These are phyloP conservation scores for Paecilomyces formosus DNA, from an alignment of 2,329 filamentous ascomycete species.

Conservation along the genomic window DNA sequence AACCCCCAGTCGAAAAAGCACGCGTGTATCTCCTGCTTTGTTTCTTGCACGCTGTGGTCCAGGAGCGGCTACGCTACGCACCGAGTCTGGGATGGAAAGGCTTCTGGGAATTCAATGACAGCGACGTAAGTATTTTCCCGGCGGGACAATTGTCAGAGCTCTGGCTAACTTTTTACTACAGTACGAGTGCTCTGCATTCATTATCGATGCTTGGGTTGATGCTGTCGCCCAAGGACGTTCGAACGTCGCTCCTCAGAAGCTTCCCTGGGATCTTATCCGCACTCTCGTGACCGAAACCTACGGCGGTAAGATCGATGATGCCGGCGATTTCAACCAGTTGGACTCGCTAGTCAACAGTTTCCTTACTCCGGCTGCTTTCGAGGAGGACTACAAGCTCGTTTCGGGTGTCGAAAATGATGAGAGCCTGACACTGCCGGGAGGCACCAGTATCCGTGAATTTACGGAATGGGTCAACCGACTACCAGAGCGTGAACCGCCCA, in stretches of 20 bases:
- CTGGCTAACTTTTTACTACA: slow-evolving; percentile 31
- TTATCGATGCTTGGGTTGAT: slow-evolving; percentile 93
- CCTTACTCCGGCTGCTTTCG: slow-evolving; percentile 82
- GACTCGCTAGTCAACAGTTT: slow-evolving; percentile 65
- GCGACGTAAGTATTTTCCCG: slow-evolving; percentile 66
- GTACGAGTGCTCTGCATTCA: slow-evolving; percentile 96
- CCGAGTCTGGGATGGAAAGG: slow-evolving; percentile 94
- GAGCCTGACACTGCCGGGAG: slow-evolving; percentile 65
- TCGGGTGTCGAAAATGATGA: slow-evolving; percentile 54
- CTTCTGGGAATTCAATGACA: slow-evolving; percentile 99
- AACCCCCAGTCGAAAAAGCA: slow-evolving; percentile 82
- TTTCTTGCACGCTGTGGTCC: slow-evolving; percentile 91
- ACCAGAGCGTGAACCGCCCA: slow-evolving; percentile 92
- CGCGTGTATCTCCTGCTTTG: slow-evolving; percentile 85
- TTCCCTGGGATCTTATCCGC: slow-evolving; percentile 94
- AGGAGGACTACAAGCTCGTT: slow-evolving; percentile 85
- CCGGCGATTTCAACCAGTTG: slow-evolving; percentile 71
- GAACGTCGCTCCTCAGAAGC: slow-evolving; percentile 86
- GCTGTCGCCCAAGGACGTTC: slow-evolving; percentile 72
- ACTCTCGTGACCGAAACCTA: slow-evolving; percentile 90
- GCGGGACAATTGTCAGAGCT: neutral
- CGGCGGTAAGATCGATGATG: slow-evolving; percentile 93
- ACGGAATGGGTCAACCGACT: slow-evolving; percentile 83
- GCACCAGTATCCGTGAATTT: slow-evolving; percentile 79
- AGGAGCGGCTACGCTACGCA: slow-evolving; percentile 89